Evolutionary conservation across 495 filamentous ascomycete genomes (phyloP).

Genomic region (Penicillium crystallinum): DNA sequence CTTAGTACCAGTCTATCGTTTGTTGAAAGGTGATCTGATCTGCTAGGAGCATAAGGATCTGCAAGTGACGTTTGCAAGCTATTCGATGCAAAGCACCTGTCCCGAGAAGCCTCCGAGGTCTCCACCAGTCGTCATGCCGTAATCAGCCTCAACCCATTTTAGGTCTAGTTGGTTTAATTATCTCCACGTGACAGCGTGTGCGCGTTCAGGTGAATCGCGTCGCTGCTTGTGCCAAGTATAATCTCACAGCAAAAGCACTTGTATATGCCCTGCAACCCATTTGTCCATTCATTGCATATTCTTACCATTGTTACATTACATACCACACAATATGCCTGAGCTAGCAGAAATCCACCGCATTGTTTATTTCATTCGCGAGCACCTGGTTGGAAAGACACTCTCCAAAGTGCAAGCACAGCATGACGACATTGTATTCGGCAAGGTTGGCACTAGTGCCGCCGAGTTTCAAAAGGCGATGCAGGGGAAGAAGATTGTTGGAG

Average conservation of each 20-base stretch:
- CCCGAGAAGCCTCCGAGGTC: not conserved
- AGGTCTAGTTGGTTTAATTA: not conserved
- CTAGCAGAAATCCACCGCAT: constrained; percentile 83
- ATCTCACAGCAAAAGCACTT: not conserved
- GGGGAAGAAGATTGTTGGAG: constrained; percentile 70
- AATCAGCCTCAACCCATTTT: not conserved
- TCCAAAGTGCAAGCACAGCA: constrained; percentile 63
- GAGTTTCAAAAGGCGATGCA: constrained; percentile 67
- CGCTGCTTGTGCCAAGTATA: not conserved
- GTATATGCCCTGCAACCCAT: not conserved
- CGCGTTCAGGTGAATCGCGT: not conserved
- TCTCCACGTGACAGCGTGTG: not conserved
- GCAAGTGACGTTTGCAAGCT: not conserved
- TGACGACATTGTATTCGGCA: constrained; percentile 80
- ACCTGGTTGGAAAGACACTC: constrained; percentile 79
- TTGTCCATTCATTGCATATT: not conserved
- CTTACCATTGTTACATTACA: not conserved
- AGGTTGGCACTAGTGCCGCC: constrained; percentile 70
- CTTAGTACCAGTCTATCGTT: not conserved
- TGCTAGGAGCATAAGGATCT: not conserved
- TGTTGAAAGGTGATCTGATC: too few species aligned
- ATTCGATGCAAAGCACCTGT: not conserved
- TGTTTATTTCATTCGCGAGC: constrained; percentile 73
- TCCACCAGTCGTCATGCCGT: not conserved
- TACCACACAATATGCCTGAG: constrained; percentile 60